Evolutionary conservation across 73 alveolate species (phyloP).

Genomic region (Stentor roeselii): DNA sequence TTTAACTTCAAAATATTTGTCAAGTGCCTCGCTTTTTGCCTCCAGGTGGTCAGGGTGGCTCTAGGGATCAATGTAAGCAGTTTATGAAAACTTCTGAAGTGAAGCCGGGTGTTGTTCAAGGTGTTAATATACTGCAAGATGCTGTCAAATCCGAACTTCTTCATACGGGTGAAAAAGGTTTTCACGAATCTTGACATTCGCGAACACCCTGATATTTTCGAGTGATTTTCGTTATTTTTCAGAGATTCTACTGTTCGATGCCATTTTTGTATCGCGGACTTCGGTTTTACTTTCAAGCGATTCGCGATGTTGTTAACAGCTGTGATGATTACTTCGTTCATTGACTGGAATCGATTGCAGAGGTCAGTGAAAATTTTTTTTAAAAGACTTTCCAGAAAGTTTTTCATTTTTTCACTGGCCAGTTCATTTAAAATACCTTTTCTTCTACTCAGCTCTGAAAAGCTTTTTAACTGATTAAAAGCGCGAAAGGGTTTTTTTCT

Average conservation of each 20-base stretch:
- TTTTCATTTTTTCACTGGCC: neutral
- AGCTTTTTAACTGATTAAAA: neutral
- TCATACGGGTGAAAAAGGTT: too few species aligned
- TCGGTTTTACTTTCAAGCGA: neutral
- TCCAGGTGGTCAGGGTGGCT: too few species aligned
- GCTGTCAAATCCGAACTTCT: too few species aligned
- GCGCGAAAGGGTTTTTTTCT: neutral
- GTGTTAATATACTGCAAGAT: too few species aligned
- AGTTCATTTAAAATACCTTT: neutral
- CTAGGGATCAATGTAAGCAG: too few species aligned
- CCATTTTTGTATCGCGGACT: neutral
- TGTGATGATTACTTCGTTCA: neutral
- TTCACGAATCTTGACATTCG: too few species aligned
- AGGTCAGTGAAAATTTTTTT: neutral
- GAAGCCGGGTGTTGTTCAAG: too few species aligned
- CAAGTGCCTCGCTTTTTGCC: too few species aligned
- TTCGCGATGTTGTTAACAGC: neutral
- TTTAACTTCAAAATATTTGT: too few species aligned
- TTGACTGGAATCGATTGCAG: neutral
- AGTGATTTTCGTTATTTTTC: too few species aligned
- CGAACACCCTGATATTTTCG: too few species aligned
- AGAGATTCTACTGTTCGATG: neutral
- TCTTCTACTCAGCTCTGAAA: neutral
- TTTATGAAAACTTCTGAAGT: too few species aligned
- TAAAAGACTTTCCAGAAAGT: neutral